phyloP scores from a whole-genome alignment of 2,329 filamentous ascomycete genomes.

The Dactylellina haptotyla region DNA sequence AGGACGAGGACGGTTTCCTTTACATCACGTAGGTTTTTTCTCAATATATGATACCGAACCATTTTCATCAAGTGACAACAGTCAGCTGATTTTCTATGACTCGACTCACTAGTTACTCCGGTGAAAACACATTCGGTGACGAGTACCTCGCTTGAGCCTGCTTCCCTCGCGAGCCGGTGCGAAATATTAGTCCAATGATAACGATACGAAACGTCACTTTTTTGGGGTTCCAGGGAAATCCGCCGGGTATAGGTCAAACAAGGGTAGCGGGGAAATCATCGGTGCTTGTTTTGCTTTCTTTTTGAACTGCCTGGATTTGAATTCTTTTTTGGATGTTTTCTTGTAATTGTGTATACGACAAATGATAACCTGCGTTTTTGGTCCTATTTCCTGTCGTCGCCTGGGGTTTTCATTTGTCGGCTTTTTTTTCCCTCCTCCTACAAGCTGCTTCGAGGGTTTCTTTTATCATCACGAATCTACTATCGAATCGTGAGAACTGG shows the following conservation, averaged over 20 bases:
- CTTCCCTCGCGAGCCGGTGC: conserved; percentile 13
- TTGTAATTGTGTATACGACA: conserved; percentile 51
- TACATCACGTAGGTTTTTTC: conserved; percentile 83
- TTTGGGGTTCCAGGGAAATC: conserved; percentile 14
- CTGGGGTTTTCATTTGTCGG: conserved; percentile 4
- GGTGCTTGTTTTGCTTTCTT: conserved; percentile 21
- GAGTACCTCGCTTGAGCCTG: conserved; percentile 57
- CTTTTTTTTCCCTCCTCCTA: conserved; percentile 31
- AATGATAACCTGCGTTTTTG: conserved; percentile 30
- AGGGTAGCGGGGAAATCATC: conserved; percentile 32
- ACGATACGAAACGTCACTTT: conserved; percentile 30
- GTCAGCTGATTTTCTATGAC: conserved; percentile 57
- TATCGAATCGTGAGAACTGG: conserved; percentile 36
- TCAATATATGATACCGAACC: background rate
- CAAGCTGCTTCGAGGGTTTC: conserved; percentile 43
- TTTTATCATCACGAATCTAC: conserved; percentile 35
- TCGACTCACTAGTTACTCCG: conserved; percentile 75
- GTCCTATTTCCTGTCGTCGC: conserved; percentile 6
- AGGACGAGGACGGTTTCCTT: conserved; percentile 80
- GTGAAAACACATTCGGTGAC: conserved; percentile 95
- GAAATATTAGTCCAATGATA: conserved; percentile 19
- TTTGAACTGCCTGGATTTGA: conserved; percentile 13
- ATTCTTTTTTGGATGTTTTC: conserved; percentile 19
- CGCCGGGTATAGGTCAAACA: conserved; percentile 21
- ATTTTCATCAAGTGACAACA: conserved; percentile 1